A percentile compares a stretch with the other conserved stretches of the same genome.
phyloP scores from a whole-genome alignment of 139 green algal species.

The Micromonas pusilla region DNA sequence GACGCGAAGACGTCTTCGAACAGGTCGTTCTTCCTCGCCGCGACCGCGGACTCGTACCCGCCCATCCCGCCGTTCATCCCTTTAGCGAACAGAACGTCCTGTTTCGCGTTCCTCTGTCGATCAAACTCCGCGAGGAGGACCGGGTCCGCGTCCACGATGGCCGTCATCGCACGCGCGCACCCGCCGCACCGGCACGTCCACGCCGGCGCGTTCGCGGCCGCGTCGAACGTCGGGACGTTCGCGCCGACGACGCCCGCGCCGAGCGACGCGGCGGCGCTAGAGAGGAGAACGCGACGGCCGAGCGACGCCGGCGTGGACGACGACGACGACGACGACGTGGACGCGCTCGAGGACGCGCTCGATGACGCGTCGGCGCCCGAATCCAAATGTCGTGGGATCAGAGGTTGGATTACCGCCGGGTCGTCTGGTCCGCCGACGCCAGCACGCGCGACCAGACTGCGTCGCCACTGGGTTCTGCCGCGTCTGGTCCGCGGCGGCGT shows the following conservation, averaged over 20 bases:
- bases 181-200: background rate
- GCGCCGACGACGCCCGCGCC: background rate
- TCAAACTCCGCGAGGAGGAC: background rate
- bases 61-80: constrained; percentile 13
- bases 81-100: background rate
- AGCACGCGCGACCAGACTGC: no score
- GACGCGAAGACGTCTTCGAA: background rate
- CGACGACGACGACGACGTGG: no score
- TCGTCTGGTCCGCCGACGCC: no score
- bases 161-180: background rate
- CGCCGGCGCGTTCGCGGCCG: background rate
- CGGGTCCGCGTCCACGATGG: background rate
- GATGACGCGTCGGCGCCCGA: no score
- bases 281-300: no score
- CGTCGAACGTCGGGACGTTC: background rate
- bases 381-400: no score
- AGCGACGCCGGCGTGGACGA: no score
- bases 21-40: background rate
- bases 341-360: no score
- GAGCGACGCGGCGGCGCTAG: no score
- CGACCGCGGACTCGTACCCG: constrained; percentile 3
- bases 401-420: no score
- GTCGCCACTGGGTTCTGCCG: no score
- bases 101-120: background rate
- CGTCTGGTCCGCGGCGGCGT: no score